Conservation (phyloP, 495 filamentous ascomycete genomes). For the Hyphodiscus hymeniophilus region DNA sequence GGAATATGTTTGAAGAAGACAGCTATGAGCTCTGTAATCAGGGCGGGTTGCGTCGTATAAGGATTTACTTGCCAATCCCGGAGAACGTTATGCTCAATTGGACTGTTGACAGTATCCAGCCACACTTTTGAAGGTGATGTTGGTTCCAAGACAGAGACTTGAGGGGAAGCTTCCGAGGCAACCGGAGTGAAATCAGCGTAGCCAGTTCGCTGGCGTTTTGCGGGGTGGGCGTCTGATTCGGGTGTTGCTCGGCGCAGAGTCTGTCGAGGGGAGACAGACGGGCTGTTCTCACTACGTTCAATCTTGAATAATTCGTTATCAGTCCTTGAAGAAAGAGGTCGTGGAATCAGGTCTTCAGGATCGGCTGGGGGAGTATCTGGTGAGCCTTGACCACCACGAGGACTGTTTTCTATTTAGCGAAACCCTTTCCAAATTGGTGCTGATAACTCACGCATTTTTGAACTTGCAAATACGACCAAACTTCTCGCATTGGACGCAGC, state of each 20-base stretch:
- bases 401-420: conserved; percentile 25
- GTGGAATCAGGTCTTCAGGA: conserved; percentile 28
- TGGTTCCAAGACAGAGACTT: conserved; percentile 26
- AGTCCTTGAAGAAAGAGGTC: conserved; percentile 15
- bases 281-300: conserved; percentile 15
- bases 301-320: conserved; percentile 17
- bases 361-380: conserved; percentile 41
- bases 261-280: conserved; percentile 18
- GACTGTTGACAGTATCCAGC: conserved; percentile 25
- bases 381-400: conserved; percentile 45
- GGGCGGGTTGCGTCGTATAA: conserved; percentile 40
- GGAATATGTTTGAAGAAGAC: conserved; percentile 48
- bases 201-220: conserved; percentile 20
- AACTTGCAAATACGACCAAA: conserved; percentile 78
- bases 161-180: conserved; percentile 21
- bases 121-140: conserved; percentile 29
- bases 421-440: neutral
- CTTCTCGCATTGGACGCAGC: conserved; percentile 87
- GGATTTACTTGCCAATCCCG: conserved; percentile 58
- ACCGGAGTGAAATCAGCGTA: conserved; percentile 23
- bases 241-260: conserved; percentile 12
- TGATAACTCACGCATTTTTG: conserved; percentile 69
- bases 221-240: conserved; percentile 13
- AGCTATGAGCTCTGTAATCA: conserved; percentile 38
- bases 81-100: conserved; percentile 32